A percentile compares a stretch with the other conserved stretches of the same genome.
Evolutionary conservation across 495 filamentous ascomycete genomes (phyloP).

Genomic region (Penicillium roqueforti): DNA sequence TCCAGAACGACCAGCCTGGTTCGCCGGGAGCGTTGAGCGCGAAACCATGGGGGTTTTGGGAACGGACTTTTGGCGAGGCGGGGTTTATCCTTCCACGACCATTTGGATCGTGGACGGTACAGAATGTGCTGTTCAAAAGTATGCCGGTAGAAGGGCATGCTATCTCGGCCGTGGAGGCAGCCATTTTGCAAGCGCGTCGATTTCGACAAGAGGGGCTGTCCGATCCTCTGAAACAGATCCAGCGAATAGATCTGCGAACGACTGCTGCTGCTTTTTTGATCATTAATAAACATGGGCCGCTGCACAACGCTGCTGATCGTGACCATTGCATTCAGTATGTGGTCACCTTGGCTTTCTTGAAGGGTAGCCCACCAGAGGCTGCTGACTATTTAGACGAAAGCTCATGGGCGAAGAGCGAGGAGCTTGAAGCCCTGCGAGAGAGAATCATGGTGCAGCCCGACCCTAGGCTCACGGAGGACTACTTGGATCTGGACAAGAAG

Average conservation of each 20-base stretch:
- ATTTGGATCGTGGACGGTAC: conserved; percentile 32
- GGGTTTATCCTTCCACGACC: conserved; percentile 26
- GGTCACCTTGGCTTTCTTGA: conserved; percentile 37
- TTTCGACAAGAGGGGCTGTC: conserved; percentile 9
- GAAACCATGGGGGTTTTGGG: conserved; percentile 37
- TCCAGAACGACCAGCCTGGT: conserved; percentile 33
- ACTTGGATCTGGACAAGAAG: conserved; percentile 27
- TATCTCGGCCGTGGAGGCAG: conserved; percentile 37
- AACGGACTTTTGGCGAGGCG: conserved; percentile 22
- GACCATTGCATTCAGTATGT: conserved; percentile 46
- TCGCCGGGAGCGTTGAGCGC: conserved; percentile 29
- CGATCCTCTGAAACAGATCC: conserved; percentile 19
- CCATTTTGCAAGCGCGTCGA: conserved; percentile 17
- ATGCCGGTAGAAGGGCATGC: conserved; percentile 39
- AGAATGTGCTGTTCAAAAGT: conserved; percentile 38
- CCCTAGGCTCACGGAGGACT: conserved; percentile 31
- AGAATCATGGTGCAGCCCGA: conserved; percentile 31
- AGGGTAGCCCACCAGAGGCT: conserved; percentile 27
- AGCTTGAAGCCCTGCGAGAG: conserved; percentile 25
- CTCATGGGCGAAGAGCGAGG: conserved; percentile 25
- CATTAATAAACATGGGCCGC: conserved; percentile 35
- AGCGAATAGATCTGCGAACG: conserved; percentile 31
- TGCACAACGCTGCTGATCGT: conserved; percentile 43
- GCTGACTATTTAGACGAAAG: conserved; percentile 37
- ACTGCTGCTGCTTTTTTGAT: conserved; percentile 34